Evolutionary conservation across 495 filamentous ascomycete species (phyloP).

Genomic region (Lepraria neglecta): DNA sequence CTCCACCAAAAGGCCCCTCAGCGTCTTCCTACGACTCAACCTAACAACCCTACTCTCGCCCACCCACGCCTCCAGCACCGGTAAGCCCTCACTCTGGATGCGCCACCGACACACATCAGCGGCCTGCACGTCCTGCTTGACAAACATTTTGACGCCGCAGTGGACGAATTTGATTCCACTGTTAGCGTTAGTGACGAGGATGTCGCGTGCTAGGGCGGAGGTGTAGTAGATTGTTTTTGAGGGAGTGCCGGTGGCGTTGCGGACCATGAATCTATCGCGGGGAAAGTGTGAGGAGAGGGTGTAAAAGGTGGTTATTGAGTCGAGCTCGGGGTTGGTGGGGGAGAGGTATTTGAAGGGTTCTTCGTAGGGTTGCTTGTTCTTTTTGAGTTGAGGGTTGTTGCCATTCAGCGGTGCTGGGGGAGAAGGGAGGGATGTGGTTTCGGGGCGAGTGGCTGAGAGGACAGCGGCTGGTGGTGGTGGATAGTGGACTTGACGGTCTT

Average conservation of each 20-base stretch:
- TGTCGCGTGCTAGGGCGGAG: conserved; percentile 71
- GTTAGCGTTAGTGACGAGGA: conserved; percentile 75
- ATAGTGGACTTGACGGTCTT: conserved; percentile 47
- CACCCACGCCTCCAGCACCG: conserved; percentile 80
- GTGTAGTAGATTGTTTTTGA: conserved; percentile 94
- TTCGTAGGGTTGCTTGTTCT: conserved; percentile 55
- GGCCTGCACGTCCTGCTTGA: conserved; percentile 88
- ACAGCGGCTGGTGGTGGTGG: conserved; percentile 41
- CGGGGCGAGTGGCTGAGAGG: conserved; percentile 37
- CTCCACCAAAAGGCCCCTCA: conserved; percentile 75
- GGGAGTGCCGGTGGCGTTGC: conserved; percentile 76
- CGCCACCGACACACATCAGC: conserved; percentile 83
- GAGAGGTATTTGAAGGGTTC: conserved; percentile 89
- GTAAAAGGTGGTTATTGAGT: conserved; percentile 74
- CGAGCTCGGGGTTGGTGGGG: conserved; percentile 63
- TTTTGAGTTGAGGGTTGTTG: conserved; percentile 28
- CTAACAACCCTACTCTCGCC: conserved; percentile 69
- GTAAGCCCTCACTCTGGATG: conserved; percentile 88
- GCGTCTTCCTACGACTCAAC: conserved; percentile 65
- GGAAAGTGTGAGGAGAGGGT: conserved; percentile 76
- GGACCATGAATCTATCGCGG: conserved; percentile 85
- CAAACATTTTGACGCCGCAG: conserved; percentile 95
- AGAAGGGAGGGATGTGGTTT: conserved; percentile 31
- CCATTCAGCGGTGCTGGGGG: conserved; percentile 32
- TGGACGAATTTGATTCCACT: conserved; percentile 92